phyloP scores from a whole-genome alignment of 1,284 basidiomycete genomes.

The Cutaneotrichosporon sp. region DNA sequence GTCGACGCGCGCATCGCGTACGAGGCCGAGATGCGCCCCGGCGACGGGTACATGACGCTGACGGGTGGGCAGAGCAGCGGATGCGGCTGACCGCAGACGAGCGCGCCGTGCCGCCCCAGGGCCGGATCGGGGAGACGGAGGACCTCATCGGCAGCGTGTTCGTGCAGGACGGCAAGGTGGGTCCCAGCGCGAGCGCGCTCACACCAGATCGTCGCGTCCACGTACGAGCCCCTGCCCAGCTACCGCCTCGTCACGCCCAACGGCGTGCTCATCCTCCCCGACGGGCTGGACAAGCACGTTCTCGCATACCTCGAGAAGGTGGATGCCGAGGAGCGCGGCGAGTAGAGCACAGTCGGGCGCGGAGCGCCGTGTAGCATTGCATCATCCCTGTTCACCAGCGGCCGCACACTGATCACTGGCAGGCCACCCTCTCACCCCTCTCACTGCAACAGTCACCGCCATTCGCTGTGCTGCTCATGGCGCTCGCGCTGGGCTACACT shows the following conservation, averaged over 20 bases:
- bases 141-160: constrained; percentile 53
- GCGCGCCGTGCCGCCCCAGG: constrained; percentile 48
- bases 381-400: neutral
- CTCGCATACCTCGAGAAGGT: constrained; percentile 36
- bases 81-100: constrained; percentile 40
- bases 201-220: constrained; percentile 41
- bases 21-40: constrained; percentile 46
- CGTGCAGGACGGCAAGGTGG: constrained; percentile 49
- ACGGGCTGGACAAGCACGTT: constrained; percentile 46
- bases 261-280: constrained; percentile 44
- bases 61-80: constrained; percentile 35
- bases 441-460: too few species aligned
- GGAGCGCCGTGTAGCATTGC: neutral
- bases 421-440: too few species aligned
- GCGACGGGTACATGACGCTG: constrained; percentile 52
- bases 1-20: constrained; percentile 34
- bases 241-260: constrained; percentile 50
- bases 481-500: too few species aligned
- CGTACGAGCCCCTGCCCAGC: constrained; percentile 48
- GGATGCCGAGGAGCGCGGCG: constrained; percentile 30
- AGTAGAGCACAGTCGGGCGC: too few species aligned
- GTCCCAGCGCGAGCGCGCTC: constrained; percentile 8
- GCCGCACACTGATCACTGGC: too few species aligned
- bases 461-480: too few species aligned
- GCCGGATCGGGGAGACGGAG: constrained; percentile 53